Evolutionary conservation across 2,329 filamentous ascomycete species (phyloP).

Genomic region (Zasmidium cellare): DNA sequence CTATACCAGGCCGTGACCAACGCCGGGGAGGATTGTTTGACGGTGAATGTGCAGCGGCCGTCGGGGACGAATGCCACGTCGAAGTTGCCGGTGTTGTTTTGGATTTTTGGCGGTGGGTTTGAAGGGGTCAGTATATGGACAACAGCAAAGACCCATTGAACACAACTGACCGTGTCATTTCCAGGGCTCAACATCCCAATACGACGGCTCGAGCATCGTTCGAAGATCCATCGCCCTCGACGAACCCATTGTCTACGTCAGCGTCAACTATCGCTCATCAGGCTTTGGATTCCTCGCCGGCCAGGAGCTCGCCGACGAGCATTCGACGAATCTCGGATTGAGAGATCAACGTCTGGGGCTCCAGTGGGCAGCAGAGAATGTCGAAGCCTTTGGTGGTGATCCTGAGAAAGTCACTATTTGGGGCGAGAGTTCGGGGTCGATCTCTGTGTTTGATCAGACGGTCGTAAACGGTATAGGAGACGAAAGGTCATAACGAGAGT

Average conservation of each 20-base stretch:
- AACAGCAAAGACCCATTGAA: no score
- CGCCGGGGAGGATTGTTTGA: constrained; percentile 45
- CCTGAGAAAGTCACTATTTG: constrained; percentile 26
- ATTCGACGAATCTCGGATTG: constrained; percentile 36
- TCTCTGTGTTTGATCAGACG: constrained; percentile 77
- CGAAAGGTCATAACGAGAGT: not conserved
- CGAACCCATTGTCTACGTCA: constrained; percentile 72
- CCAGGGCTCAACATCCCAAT: constrained; percentile 40
- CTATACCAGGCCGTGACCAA: constrained; percentile 39
- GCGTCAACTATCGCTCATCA: constrained; percentile 65
- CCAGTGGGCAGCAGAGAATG: constrained; percentile 50
- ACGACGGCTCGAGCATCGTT: constrained; percentile 43
- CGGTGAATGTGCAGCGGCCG: constrained; percentile 40
- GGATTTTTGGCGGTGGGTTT: constrained; percentile 51
- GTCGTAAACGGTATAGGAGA: constrained; percentile 53
- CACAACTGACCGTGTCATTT: not conserved
- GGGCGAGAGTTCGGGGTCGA: constrained; percentile 42
- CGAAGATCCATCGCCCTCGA: constrained; percentile 46
- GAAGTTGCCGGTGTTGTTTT: constrained; percentile 50
- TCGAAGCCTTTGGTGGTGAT: constrained; percentile 64
- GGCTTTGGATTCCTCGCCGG: constrained; percentile 38
- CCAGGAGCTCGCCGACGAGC: constrained; percentile 35
- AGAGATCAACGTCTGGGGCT: constrained; percentile 33
- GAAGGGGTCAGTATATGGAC: constrained; percentile 20
- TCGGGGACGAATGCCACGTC: constrained; percentile 36